phyloP scores from a whole-genome alignment of 495 filamentous ascomycete genomes.

The Daldinia vernicosa region DNA sequence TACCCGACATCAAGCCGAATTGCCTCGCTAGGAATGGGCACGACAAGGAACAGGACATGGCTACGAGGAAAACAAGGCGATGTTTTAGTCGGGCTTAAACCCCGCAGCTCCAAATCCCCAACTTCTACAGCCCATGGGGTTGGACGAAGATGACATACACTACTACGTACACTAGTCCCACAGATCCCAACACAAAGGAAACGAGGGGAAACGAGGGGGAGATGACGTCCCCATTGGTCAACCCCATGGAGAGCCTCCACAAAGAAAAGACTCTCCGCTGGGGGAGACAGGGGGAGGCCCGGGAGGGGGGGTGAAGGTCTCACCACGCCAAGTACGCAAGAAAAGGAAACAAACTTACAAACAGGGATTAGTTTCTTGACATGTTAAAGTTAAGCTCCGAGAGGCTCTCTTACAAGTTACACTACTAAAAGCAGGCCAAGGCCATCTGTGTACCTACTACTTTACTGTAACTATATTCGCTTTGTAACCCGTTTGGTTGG shows the following conservation, averaged over 20 bases:
- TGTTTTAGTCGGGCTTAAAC: conserved; percentile 14
- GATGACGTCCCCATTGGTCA: conserved; percentile 10
- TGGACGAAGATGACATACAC: conserved; percentile 31
- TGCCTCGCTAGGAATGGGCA: background rate
- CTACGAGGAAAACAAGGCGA: background rate
- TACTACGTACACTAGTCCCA: too few relatives aligned
- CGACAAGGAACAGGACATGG: background rate
- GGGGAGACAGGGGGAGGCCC: background rate
- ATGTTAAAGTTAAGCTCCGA: conserved; percentile 2
- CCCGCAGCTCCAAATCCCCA: conserved; percentile 32
- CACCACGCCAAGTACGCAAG: too few relatives aligned
- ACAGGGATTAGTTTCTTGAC: conserved; percentile 16
- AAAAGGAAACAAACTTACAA: background rate
- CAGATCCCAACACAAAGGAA: conserved; percentile 4
- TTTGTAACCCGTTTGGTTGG: background rate
- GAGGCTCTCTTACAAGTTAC: conserved; percentile 16
- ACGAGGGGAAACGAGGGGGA: conserved; percentile 5
- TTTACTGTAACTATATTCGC: background rate
- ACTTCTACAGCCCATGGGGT: conserved; percentile 24
- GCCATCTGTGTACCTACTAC: background rate
- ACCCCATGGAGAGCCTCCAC: conserved; percentile 33
- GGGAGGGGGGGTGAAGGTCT: background rate
- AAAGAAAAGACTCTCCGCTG: background rate
- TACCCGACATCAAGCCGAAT: conserved; percentile 35
- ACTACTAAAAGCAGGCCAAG: too few relatives aligned